phyloP scores from a whole-genome alignment of 768 basidiomycete species.

The Tephrocybe rancida region DNA sequence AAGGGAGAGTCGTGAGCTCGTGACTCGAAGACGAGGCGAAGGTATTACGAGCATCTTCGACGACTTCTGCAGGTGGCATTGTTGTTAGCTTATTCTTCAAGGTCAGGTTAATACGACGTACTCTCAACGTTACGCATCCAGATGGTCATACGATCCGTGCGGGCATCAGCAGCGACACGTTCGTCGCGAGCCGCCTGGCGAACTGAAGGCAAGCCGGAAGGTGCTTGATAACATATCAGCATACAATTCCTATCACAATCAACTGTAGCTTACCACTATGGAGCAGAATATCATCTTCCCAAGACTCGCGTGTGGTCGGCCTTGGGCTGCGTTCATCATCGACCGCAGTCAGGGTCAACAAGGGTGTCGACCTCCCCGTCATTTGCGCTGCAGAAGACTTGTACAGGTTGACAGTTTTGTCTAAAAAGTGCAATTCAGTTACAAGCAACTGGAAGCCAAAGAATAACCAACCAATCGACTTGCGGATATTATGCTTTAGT shows the following conservation, averaged over 20 bases:
- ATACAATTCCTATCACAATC: background rate
- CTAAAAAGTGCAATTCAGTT: constrained; percentile 32
- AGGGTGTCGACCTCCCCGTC: constrained; percentile 45
- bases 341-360: constrained; percentile 40
- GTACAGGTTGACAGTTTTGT: constrained; percentile 68
- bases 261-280: constrained; percentile 40
- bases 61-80: constrained; percentile 56
- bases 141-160: constrained; percentile 69
- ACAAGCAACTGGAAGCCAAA: background rate
- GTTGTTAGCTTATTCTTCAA: constrained; percentile 9
- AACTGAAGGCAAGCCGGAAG: constrained; percentile 56
- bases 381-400: constrained; percentile 59
- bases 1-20: constrained; percentile 50
- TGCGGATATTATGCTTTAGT: constrained; percentile 71
- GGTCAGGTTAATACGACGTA: constrained; percentile 38
- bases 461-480: constrained; percentile 64
- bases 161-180: constrained; percentile 53
- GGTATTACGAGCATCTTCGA: constrained; percentile 77
- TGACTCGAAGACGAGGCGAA: constrained; percentile 60
- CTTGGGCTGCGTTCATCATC: constrained; percentile 28
- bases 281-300: constrained; percentile 49
- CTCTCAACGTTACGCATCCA: constrained; percentile 88
- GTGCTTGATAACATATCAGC: constrained; percentile 29
- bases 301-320: constrained; percentile 38
- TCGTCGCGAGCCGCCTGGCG: constrained; percentile 56